Evolutionary conservation across 2,329 filamentous ascomycete species (phyloP).

Genomic region (Pestalotiopsis sp.): DNA sequence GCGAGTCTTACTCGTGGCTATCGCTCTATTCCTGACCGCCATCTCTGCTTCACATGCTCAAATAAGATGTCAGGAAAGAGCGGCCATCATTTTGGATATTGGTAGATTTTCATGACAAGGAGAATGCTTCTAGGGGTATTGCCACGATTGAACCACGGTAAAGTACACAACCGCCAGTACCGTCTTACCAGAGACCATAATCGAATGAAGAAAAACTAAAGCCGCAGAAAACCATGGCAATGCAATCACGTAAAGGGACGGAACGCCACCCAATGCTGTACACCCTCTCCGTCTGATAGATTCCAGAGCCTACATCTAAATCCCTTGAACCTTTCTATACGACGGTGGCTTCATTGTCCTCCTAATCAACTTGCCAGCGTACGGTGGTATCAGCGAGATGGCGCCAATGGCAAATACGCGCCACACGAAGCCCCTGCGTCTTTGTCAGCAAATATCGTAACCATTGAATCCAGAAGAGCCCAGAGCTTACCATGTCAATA

Average conservation of each 20-base stretch:
- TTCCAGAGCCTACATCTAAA: constrained; percentile 37
- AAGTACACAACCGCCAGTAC: neutral
- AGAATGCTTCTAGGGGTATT: constrained; percentile 4
- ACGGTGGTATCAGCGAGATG: constrained; percentile 82
- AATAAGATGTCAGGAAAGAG: neutral
- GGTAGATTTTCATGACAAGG: neutral
- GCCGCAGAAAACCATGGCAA: neutral
- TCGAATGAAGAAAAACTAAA: neutral
- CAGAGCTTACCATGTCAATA: constrained; percentile 65
- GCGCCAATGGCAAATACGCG: constrained; percentile 77
- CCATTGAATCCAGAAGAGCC: neutral
- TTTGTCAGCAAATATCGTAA: constrained; percentile 17
- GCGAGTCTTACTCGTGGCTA: no score
- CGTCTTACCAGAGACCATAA: neutral
- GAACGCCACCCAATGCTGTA: constrained; percentile 4
- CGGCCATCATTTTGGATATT: neutral
- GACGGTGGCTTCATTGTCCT: constrained; percentile 87
- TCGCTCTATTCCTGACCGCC: neutral
- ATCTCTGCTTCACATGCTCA: neutral
- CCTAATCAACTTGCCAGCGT: constrained; percentile 80
- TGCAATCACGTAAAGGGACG: neutral
- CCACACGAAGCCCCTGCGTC: constrained; percentile 78
- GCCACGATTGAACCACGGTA: neutral
- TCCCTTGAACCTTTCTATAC: constrained; percentile 87
- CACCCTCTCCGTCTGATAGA: neutral